These are phyloP conservation scores for Neofusicoccum cordaticola DNA, from an alignment of 2,329 filamentous ascomycete genomes.

Conservation along the genomic window DNA sequence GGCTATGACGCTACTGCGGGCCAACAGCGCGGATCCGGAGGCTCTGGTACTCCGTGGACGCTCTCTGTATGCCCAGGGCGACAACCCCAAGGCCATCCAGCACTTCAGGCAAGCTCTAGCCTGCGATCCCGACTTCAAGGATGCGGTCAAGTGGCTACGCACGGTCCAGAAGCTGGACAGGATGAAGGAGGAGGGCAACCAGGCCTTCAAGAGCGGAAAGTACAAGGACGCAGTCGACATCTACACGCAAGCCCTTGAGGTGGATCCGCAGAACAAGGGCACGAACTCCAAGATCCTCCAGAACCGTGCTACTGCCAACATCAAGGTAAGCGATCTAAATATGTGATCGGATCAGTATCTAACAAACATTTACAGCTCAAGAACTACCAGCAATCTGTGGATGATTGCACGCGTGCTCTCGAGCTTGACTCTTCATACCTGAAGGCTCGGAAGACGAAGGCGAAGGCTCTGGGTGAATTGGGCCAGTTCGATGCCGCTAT, in stretches of 20 bases:
- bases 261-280: conserved; percentile 84
- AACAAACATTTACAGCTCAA: conserved; percentile 58
- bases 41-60: conserved; percentile 85
- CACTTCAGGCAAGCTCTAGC: conserved; percentile 86
- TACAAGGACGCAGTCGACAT: conserved; percentile 79
- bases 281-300: conserved; percentile 94
- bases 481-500: conserved; percentile 92
- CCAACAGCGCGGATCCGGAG: conserved; percentile 89
- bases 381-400: conserved; percentile 75
- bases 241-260: conserved; percentile 76
- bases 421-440: conserved; percentile 78
- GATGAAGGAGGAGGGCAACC: conserved; percentile 92
- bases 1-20: conserved; percentile 79
- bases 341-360: conserved; percentile 14
- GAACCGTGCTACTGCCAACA: conserved; percentile 83
- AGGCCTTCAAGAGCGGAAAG: conserved; percentile 79
- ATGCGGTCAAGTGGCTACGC: conserved; percentile 82
- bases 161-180: conserved; percentile 88
- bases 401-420: conserved; percentile 82
- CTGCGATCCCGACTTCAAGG: conserved; percentile 87
- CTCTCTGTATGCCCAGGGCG: conserved; percentile 84
- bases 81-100: conserved; percentile 91
- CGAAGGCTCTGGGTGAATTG: conserved; percentile 79
- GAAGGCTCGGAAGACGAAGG: conserved; percentile 91
- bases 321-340: conserved; percentile 47